Evolutionary conservation across 2,329 filamentous ascomycete species (phyloP).

Genomic region (Xylariaceae sp.): DNA sequence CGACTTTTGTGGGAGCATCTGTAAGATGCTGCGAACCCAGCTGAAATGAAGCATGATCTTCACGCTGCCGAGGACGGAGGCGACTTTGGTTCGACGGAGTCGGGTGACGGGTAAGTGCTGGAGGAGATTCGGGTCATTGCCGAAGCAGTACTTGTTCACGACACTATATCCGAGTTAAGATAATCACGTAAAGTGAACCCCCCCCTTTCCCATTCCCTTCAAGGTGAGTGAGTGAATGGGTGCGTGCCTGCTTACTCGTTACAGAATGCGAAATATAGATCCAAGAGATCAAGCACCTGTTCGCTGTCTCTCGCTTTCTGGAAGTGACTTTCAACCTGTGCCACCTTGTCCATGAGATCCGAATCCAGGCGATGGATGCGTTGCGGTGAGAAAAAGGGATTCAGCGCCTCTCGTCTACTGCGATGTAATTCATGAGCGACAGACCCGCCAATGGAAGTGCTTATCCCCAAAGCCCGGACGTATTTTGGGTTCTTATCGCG

Average conservation of each 20-base stretch:
- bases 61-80: conserved; percentile 26
- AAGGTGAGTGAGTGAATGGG: background rate
- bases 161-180: conserved; percentile 21
- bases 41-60: conserved; percentile 31
- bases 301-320: conserved; percentile 4
- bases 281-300: conserved; percentile 5
- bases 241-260: conserved; percentile 8
- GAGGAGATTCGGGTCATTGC: conserved; percentile 24
- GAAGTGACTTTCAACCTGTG: conserved; percentile 7
- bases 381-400: conserved; percentile 12
- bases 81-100: conserved; percentile 27
- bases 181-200: background rate
- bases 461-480: conserved; percentile 1
- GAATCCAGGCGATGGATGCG: conserved; percentile 9
- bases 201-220: too few relatives aligned
- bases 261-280: conserved; percentile 12
- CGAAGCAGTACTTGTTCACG: conserved; percentile 29
- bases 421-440: conserved; percentile 8
- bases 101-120: conserved; percentile 23
- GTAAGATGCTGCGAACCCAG: conserved; percentile 6
- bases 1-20: conserved; percentile 2
- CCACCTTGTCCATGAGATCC: conserved; percentile 3
- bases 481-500: conserved; percentile 5
- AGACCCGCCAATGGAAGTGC: conserved; percentile 4
- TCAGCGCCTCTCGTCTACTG: conserved; percentile 8